Conservation (phyloP, 805 yeast species). For the Starmerella bombicola region DNA sequence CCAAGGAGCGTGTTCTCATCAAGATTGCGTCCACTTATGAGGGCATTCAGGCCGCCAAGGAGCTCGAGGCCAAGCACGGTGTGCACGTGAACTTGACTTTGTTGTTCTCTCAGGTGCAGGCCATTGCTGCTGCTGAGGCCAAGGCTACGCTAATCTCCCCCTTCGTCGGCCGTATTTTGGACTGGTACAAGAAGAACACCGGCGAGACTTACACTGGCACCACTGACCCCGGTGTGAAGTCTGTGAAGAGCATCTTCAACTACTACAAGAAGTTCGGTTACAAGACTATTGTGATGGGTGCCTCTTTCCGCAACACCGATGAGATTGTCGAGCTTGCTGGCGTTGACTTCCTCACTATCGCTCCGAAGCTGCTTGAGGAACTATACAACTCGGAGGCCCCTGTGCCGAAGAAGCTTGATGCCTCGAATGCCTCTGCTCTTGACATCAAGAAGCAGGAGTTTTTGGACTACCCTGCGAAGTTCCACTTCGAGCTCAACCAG, state of each 20-base stretch:
- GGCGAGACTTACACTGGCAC: constrained; percentile 74
- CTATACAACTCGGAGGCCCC: constrained; percentile 62
- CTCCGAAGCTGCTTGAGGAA: constrained; percentile 86
- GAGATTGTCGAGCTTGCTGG: constrained; percentile 97
- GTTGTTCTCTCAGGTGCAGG: constrained; percentile 90
- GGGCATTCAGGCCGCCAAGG: constrained; percentile 98
- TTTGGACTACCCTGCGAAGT: constrained; percentile 73
- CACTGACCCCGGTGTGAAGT: constrained; percentile 89
- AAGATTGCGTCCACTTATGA: constrained; percentile 98
- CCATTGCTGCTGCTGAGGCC: constrained; percentile 99
- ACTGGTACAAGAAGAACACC: constrained; percentile 91
- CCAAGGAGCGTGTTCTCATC: constrained; percentile 82
- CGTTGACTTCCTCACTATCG: constrained; percentile 87
- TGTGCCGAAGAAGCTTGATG: constrained; percentile 73
- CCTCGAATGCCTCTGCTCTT: constrained; percentile 43
- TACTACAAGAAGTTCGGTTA: constrained; percentile 96
- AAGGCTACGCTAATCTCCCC: constrained; percentile 92
- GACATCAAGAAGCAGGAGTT: constrained; percentile 60
- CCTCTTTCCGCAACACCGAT: constrained; percentile 94
- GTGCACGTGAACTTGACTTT: constrained; percentile 92
- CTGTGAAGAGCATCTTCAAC: constrained; percentile 82
- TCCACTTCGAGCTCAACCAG: constrained; percentile 85
- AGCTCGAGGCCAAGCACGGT: constrained; percentile 78
- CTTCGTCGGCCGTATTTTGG: constrained; percentile 97
- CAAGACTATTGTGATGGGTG: constrained; percentile 99